Evolutionary conservation across 106 monocot species (phyloP).

Genomic region (Dioscorea zingiberensis): DNA sequence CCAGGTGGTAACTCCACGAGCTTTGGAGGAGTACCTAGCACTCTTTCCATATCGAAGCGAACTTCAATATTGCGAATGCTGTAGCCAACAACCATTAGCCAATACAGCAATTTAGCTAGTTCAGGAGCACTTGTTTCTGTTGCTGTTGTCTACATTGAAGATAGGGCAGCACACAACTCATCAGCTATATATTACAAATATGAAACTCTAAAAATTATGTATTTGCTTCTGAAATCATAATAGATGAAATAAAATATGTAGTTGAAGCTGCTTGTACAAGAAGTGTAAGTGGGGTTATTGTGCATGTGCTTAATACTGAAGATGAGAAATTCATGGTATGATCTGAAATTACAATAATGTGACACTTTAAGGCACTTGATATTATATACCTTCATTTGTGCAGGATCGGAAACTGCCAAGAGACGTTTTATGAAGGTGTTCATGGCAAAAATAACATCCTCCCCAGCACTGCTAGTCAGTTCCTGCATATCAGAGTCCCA

Average conservation of each 20-base stretch:
- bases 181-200: neutral
- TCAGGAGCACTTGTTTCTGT: conserved; percentile 77
- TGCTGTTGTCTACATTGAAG: conserved; percentile 35
- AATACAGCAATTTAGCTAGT: conserved; percentile 74
- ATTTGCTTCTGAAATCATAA: too few relatives aligned
- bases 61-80: conserved; percentile 95
- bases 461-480: conserved; percentile 78
- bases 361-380: too few relatives aligned
- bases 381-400: conserved; percentile 69
- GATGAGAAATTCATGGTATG: too few relatives aligned
- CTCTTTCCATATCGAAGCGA: conserved; percentile 92
- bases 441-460: conserved; percentile 94
- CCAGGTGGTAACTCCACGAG: conserved; percentile 83
- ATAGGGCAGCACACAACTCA: neutral
- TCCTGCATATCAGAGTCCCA: conserved; percentile 37
- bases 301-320: too few relatives aligned
- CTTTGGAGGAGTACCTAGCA: conserved; percentile 71
- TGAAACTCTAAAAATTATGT: too few relatives aligned
- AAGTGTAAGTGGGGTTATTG: too few relatives aligned
- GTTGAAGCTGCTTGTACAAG: too few relatives aligned
- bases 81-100: conserved; percentile 98
- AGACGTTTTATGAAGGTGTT: conserved; percentile 88
- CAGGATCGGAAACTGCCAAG: conserved; percentile 79
- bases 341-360: too few relatives aligned
- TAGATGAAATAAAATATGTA: too few relatives aligned